Conservation (phyloP, 176 grass and related monocot species). For the Aegilops sharonensis region DNA sequence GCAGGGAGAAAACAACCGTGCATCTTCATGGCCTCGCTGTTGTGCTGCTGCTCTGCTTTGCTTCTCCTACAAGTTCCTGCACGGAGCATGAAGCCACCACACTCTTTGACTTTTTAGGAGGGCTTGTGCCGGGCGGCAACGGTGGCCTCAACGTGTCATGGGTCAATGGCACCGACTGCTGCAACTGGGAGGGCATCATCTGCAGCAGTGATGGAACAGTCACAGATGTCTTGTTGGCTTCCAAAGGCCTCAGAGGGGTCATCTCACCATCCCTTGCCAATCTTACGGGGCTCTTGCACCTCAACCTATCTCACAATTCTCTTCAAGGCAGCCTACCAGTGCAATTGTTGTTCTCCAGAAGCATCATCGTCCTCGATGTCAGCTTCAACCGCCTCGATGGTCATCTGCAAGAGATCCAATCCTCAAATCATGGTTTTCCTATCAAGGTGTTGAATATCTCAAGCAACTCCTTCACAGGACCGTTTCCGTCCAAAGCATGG, state of each 20-base stretch:
- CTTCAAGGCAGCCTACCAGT: conserved; percentile 17
- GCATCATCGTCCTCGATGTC: conserved; percentile 49
- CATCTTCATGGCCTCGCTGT: too few species aligned
- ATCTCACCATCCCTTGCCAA: conserved; percentile 48
- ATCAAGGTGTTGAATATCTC: conserved; percentile 69
- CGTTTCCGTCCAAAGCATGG: conserved; percentile 29
- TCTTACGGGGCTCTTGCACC: conserved; percentile 33
- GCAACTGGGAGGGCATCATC: conserved; percentile 57
- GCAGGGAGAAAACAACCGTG: too few species aligned
- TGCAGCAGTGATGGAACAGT: conserved; percentile 28
- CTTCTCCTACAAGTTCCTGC: too few species aligned
- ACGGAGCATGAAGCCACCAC: too few species aligned
- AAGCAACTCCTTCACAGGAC: conserved; percentile 53
- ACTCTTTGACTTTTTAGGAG: too few species aligned
- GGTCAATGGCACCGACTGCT: conserved; percentile 46
- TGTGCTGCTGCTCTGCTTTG: too few species aligned
- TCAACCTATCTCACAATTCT: conserved; percentile 58
- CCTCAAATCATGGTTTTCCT: conserved; percentile 9
- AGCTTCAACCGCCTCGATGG: conserved; percentile 58
- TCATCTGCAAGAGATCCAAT: conserved; percentile 25
- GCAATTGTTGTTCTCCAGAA: conserved; percentile 20
- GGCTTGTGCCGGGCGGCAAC: not conserved
- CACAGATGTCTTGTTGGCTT: conserved; percentile 36
- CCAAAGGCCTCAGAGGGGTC: conserved; percentile 40
- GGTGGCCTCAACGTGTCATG: conserved; percentile 29